phyloP scores from a whole-genome alignment of 208 protist genomes.

The Porcisia hertigi region DNA sequence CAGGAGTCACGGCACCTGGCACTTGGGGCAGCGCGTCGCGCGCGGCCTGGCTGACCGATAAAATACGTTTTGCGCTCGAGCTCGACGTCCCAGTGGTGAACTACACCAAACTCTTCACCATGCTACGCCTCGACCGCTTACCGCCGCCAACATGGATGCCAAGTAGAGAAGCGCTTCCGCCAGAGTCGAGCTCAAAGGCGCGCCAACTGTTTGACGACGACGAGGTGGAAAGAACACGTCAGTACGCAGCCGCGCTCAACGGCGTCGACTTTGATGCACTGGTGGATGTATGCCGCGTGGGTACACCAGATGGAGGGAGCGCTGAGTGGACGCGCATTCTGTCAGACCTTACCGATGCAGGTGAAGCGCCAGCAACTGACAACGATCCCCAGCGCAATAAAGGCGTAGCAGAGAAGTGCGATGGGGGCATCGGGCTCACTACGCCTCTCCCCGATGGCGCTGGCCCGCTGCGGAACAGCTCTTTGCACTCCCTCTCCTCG shows the following conservation, averaged over 20 bases:
- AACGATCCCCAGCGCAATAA: neutral
- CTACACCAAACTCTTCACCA: conserved; percentile 50
- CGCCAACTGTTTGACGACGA: neutral
- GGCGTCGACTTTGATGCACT: conserved; percentile 48
- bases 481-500: conserved; percentile 4
- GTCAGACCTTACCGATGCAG: neutral
- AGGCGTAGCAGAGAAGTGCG: conserved; percentile 1
- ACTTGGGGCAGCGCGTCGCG: neutral
- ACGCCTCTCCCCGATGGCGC: neutral
- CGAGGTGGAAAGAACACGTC: neutral
- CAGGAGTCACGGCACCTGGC: neutral
- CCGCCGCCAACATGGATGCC: conserved; percentile 10
- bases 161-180: neutral
- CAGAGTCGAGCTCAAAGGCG: neutral
- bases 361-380: neutral
- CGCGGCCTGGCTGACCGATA: conserved; percentile 37
- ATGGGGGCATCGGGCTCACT: neutral
- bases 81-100: conserved; percentile 70
- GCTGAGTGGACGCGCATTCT: conserved; percentile 12
- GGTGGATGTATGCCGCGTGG: conserved; percentile 30
- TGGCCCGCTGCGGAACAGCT: neutral
- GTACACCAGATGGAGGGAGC: conserved; percentile 5
- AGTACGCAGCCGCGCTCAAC: conserved; percentile 10
- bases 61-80: conserved; percentile 68
- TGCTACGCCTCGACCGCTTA: conserved; percentile 38